These are phyloP conservation scores for Teratosphaeria viscida DNA, from an alignment of 2,329 filamentous ascomycete genomes.

Conservation along the genomic window DNA sequence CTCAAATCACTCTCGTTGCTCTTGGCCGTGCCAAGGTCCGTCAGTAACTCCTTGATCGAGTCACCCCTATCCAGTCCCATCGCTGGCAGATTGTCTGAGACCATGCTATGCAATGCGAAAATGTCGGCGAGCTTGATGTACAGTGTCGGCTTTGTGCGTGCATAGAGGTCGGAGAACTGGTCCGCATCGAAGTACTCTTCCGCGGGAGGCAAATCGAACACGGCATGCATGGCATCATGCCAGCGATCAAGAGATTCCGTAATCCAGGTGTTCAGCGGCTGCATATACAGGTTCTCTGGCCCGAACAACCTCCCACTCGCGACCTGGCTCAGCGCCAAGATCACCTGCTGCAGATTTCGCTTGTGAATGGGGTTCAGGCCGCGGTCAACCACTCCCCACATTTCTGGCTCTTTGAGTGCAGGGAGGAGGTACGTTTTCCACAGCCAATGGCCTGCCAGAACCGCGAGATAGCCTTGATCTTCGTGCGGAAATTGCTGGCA, in stretches of 20 bases:
- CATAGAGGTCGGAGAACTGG: conserved; percentile 95
- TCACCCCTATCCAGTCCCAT: conserved; percentile 79
- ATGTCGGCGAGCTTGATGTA: conserved; percentile 99
- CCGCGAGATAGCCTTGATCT: conserved; percentile 64
- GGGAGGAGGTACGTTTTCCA: conserved; percentile 93
- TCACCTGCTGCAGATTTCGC: conserved; percentile 79
- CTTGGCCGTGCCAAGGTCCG: conserved; percentile 90
- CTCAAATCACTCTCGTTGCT: conserved; percentile 74
- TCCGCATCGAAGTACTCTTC: conserved; percentile 96
- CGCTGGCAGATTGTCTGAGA: conserved; percentile 65
- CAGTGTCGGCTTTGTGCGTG: conserved; percentile 91
- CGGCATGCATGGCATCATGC: conserved; percentile 59
- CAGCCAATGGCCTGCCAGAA: conserved; percentile 79
- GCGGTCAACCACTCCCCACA: conserved; percentile 84
- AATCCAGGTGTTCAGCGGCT: conserved; percentile 87
- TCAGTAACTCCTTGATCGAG: conserved; percentile 78
- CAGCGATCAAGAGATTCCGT: conserved; percentile 74
- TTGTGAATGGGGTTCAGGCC: conserved; percentile 84
- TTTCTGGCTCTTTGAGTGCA: conserved; percentile 78
- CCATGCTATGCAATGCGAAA: conserved; percentile 85
- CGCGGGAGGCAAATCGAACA: conserved; percentile 73
- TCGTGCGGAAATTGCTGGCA: conserved; percentile 70
- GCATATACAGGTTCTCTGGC: conserved; percentile 87
- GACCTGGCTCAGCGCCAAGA: conserved; percentile 83
- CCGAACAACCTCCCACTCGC: conserved; percentile 83